Base-by-base conservation (phyloP, 495 filamentous ascomycete species). In the Barbatosphaeria neglecta region DNA sequence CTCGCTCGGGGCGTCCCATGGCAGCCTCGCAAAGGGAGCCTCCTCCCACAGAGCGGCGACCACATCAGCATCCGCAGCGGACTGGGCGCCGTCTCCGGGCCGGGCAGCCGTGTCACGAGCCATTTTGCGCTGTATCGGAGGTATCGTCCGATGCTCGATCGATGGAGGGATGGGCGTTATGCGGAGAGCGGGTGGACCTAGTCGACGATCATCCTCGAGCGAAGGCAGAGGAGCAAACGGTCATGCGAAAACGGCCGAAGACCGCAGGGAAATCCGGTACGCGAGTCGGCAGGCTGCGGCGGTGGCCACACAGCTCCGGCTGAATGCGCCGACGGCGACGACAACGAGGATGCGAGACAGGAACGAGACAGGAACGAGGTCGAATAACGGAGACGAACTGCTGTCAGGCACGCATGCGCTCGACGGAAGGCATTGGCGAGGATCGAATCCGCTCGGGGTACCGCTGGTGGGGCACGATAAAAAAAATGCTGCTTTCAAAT, bases 41-140 rank as follows among this genome's bases (percentile, higher is more conserved):
- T 68, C 59, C 45, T 70, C 64, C 73, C 74, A 77, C 16, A 76
- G 67, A 25, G 67, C 69, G 40, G 62, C 66, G 25, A 75, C 54
- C 45, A 74, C 40, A 41, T 65, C 62, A 11, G 59, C 33, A n/a
- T 65, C 62, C 25, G 47, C 47, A 15, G 6, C 22, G 22, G 7
- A 20, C 39, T 24, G 46, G 15, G 39, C 23, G 20, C 41, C 43
- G n/a, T 46, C 43, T 17, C n/a, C 28, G 25, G 40, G 35, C 53
- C 53, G n/a, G 39, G 39, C 24, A 3, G 38, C 13, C 3, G 39
- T 41, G 35, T 50, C 38, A 53, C 50, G 37, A 45, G 25, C 17
- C 43, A 46, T 45, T 22, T 35, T 50, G 45, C 4, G 18, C 39
- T 19, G 1, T 2, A 8, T 40, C 13, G 16, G 11, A n/a, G 13